Percentiles rank a stretch among this genome's conserved stretches.
These are phyloP conservation scores for Ophiostoma ulmi DNA, from an alignment of 2,329 filamentous ascomycete species.

Conservation along the genomic window DNA sequence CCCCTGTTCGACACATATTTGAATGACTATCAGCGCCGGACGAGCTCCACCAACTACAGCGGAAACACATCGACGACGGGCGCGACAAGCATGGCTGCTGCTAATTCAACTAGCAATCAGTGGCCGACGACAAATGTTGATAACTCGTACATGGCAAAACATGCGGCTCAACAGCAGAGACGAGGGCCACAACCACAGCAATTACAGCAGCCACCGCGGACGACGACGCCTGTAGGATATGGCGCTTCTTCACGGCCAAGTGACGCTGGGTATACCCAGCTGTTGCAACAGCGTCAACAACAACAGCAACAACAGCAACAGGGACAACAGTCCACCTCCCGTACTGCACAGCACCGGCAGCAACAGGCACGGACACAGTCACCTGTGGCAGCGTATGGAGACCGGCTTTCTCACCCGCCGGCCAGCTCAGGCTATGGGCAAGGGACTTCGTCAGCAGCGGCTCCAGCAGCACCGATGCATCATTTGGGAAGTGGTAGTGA, in stretches of 20 bases:
- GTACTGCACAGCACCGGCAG: background rate
- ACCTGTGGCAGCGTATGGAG: constrained; percentile 11
- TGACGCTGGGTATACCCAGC: background rate
- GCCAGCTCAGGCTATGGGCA: background rate
- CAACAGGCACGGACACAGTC: background rate
- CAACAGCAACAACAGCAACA: constrained; percentile 4
- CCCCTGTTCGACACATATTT: background rate
- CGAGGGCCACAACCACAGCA: background rate
- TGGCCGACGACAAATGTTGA: background rate
- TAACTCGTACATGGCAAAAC: background rate
- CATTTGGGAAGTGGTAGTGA: background rate
- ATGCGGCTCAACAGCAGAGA: background rate
- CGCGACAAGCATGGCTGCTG: background rate
- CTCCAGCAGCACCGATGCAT: background rate
- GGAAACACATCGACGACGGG: background rate
- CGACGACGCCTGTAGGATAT: background rate
- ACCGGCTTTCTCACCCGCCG: background rate
- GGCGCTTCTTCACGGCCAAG: background rate
- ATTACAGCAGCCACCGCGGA: background rate
- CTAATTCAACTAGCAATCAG: background rate
- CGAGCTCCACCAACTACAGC: background rate
- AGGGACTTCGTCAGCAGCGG: constrained; percentile 10
- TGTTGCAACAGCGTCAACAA: background rate
- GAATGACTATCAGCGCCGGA: background rate
- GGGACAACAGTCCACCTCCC: background rate